These are phyloP conservation scores for Penicillium odoratum DNA, from an alignment of 495 filamentous ascomycete genomes.

Conservation along the genomic window DNA sequence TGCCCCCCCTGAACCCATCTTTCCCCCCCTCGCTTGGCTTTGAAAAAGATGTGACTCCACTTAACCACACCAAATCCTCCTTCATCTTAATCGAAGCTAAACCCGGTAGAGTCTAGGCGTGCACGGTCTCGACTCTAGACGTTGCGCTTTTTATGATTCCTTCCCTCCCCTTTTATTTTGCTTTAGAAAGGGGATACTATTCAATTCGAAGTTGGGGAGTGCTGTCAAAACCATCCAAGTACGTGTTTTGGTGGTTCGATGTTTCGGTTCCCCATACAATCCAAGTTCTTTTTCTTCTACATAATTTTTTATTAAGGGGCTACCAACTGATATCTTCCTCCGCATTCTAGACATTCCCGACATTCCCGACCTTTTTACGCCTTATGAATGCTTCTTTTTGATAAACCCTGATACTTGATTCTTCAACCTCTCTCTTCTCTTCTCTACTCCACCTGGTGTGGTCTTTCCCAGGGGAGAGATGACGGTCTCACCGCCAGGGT, in stretches of 20 bases:
- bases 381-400: conserved; percentile 20
- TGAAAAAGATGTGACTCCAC: conserved; percentile 2
- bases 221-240: not conserved
- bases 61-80: conserved; percentile 16
- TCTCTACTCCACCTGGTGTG: conserved; percentile 27
- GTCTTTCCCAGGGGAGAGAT: conserved; percentile 28
- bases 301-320: conserved; percentile 16
- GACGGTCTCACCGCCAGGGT: conserved; percentile 60
- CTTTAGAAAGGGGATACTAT: conserved; percentile 7
- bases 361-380: conserved; percentile 18
- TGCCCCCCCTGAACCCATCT: conserved; percentile 2
- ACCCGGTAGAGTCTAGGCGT: conserved; percentile 15
- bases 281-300: conserved; percentile 4
- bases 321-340: conserved; percentile 14
- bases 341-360: conserved; percentile 20
- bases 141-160: conserved; percentile 13
- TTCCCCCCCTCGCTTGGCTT: conserved; percentile 10
- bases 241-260: not conserved
- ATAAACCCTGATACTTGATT: not conserved
- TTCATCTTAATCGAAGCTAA: conserved; percentile 31
- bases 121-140: conserved; percentile 26
- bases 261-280: not conserved
- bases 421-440: conserved; percentile 8
- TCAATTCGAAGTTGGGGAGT: conserved; percentile 10
- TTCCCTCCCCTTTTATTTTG: conserved; percentile 11